Percentiles rank a stretch among this genome's conserved stretches.
These are phyloP conservation scores for Xylaria flabelliformis DNA, from an alignment of 495 filamentous ascomycete species.

Conservation along the genomic window DNA sequence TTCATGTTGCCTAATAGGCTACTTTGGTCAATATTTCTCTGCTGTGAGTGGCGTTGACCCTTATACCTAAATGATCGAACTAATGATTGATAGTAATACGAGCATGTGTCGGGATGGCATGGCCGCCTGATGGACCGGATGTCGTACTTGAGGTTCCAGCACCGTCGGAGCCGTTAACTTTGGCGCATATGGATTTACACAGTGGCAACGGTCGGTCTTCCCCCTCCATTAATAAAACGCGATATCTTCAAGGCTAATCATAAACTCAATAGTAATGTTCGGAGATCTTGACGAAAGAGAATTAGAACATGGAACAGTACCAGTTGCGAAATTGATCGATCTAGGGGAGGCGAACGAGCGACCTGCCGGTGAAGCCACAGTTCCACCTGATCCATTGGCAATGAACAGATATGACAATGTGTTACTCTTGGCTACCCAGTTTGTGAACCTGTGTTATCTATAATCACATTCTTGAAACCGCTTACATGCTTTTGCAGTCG, in stretches of 20 bases:
- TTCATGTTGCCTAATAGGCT: slow-evolving; percentile 13
- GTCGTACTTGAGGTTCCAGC: slow-evolving; percentile 4
- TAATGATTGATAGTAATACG: slow-evolving; percentile 5
- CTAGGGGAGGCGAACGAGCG: slow-evolving; percentile 4
- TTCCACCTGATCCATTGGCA: background rate
- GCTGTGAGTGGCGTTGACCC: background rate
- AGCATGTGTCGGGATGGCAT: slow-evolving; percentile 15
- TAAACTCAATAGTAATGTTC: slow-evolving; percentile 6
- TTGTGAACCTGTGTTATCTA: background rate
- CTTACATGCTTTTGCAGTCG: slow-evolving; percentile 6
- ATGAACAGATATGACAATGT: background rate
- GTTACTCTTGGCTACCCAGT: background rate
- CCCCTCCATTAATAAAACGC: background rate
- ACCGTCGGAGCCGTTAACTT: background rate
- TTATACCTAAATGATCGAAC: background rate
- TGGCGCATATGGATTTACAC: slow-evolving; percentile 12
- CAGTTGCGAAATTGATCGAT: slow-evolving; percentile 7
- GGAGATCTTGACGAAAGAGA: background rate
- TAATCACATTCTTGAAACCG: background rate
- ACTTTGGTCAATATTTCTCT: slow-evolving; percentile 2
- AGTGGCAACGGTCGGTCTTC: background rate
- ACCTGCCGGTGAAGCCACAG: background rate
- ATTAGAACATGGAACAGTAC: slow-evolving; percentile 1
- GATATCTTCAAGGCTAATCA: background rate
- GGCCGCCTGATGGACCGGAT: slow-evolving; percentile 9